A percentile compares a stretch with the other conserved stretches of the same genome.
phyloP scores from a whole-genome alignment of 1,139 yeast genomes.

The Kodamaea suecica region DNA sequence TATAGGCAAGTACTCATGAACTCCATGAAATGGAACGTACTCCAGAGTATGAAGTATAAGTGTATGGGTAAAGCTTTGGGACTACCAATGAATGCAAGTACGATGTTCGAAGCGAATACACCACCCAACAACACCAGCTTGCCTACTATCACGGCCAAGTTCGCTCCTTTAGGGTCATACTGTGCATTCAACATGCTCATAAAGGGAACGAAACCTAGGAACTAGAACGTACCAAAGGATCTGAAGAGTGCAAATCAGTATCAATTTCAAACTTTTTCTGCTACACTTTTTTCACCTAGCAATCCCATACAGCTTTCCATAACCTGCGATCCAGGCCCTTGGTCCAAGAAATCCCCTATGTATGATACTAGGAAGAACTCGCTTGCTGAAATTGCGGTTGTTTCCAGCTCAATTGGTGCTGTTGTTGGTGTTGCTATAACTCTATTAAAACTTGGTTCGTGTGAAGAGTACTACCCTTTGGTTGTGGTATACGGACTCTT shows the following conservation, averaged over 20 bases:
- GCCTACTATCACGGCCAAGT: slow-evolving; percentile 30
- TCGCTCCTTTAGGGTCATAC: slow-evolving; percentile 29
- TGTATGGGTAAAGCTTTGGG: slow-evolving; percentile 10
- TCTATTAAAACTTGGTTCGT: slow-evolving; percentile 2
- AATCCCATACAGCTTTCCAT: neutral
- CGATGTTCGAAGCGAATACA: slow-evolving; percentile 17
- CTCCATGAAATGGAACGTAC: slow-evolving; percentile 77
- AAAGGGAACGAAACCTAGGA: too few relatives aligned
- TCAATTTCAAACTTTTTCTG: too few relatives aligned
- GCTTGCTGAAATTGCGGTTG: slow-evolving; percentile 23
- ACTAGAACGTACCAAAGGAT: too few relatives aligned
- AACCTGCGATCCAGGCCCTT: too few relatives aligned
- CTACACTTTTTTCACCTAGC: neutral
- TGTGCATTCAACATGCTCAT: neutral
- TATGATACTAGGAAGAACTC: slow-evolving; percentile 20
- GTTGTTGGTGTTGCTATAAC: slow-evolving; percentile 15
- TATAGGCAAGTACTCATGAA: slow-evolving; percentile 72
- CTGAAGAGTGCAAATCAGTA: too few relatives aligned
- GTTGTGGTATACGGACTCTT: slow-evolving; percentile 20
- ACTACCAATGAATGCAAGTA: slow-evolving; percentile 7
- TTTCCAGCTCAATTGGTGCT: slow-evolving; percentile 22
- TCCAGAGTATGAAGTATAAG: slow-evolving; percentile 50
- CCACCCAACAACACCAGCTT: slow-evolving; percentile 36
- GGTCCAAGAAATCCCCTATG: too few relatives aligned
- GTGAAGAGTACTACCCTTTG: slow-evolving; percentile 2